Evolutionary conservation across 768 basidiomycete genomes (phyloP), one percentile per base, ranked within the genome.

Genomic region (Cystobasidium ongulense): DNA sequence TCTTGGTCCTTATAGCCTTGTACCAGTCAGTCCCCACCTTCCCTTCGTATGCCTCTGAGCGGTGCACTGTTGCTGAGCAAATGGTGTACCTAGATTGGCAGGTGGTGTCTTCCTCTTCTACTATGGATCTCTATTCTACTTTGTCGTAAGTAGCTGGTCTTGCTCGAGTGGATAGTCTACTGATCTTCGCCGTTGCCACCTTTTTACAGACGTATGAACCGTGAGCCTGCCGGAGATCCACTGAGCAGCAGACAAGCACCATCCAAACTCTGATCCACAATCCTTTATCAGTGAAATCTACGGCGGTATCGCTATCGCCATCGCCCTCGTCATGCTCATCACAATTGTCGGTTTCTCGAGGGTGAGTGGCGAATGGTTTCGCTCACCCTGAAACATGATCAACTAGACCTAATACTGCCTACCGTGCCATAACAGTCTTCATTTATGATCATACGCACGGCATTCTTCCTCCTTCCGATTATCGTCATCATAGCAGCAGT

Each of bases 251-350:
- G 5, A 50, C n/a, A 4, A 4, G 46, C 39, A 39, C 23, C 33
- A 46, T 27, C 4, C 33, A 13, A 8, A 43, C 66, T 46, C 2
- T 23, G 21, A 25, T 68, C 35, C 27, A 7, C 27, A 66, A 4
- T 5, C 13, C 33, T 29, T 7, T 10, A 15, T 13, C 46, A 68
- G 66, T 17, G 46, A 68, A 52, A 53, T 53, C 43, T 68, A 68
- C 43, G 66, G 66, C 7, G 66, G 66, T 53, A 68, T 68, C 35
- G 66, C 66, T 8, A 68, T 68, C 15, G 66, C 66, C 15, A 68
- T 68, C 66, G 39, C 46, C 18, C 46, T 43, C 13, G 29, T 52
- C 46, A 50, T 68, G 38, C 8, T 68, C 46, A 10, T 68, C 2
- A 43, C 66, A 23, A 50, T 50, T 18, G 53, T 68, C 43, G 66